phyloP scores from a whole-genome alignment of 1,139 yeast genomes.

The Taphrina sp. region DNA sequence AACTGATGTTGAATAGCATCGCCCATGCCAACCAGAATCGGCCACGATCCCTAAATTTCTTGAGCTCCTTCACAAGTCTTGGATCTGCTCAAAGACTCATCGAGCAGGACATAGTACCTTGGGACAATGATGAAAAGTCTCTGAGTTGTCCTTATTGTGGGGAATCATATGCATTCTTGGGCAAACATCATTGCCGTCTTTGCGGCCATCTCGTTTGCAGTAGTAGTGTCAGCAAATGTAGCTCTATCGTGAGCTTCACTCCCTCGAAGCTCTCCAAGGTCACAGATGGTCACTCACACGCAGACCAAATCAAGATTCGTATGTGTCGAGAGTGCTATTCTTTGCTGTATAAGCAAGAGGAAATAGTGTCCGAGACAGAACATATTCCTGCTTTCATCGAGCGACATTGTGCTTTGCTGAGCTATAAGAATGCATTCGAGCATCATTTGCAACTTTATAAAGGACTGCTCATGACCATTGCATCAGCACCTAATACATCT shows the following conservation, averaged over 20 bases:
- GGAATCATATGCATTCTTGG: too few species aligned
- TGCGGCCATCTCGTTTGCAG: conserved; percentile 86
- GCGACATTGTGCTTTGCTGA: too few species aligned
- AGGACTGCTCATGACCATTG: too few species aligned
- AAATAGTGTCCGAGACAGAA: conserved; percentile 5
- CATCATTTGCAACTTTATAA: too few species aligned
- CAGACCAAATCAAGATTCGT: neutral
- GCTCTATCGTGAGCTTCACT: conserved; percentile 50
- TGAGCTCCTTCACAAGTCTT: too few species aligned
- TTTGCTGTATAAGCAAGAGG: neutral
- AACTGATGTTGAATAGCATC: conserved; percentile 49
- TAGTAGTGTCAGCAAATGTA: conserved; percentile 52
- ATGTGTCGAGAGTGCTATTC: conserved; percentile 6
- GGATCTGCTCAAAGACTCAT: conserved; percentile 40
- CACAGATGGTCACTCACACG: conserved; percentile 1
- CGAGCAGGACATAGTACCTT: conserved; percentile 59
- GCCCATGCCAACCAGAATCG: too few species aligned
- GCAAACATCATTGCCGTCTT: conserved; percentile 85
- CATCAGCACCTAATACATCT: too few species aligned
- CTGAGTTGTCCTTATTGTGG: conserved; percentile 64
- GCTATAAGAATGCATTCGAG: too few species aligned
- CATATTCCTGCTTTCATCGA: conserved; percentile 36
- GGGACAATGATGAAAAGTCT: conserved; percentile 58
- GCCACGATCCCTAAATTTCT: too few species aligned
- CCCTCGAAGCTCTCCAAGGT: conserved; percentile 6